These are phyloP conservation scores for Aurantiochytrium sp. DNA, from an alignment of 108 stramenopile genomes.

Conservation along the genomic window DNA sequence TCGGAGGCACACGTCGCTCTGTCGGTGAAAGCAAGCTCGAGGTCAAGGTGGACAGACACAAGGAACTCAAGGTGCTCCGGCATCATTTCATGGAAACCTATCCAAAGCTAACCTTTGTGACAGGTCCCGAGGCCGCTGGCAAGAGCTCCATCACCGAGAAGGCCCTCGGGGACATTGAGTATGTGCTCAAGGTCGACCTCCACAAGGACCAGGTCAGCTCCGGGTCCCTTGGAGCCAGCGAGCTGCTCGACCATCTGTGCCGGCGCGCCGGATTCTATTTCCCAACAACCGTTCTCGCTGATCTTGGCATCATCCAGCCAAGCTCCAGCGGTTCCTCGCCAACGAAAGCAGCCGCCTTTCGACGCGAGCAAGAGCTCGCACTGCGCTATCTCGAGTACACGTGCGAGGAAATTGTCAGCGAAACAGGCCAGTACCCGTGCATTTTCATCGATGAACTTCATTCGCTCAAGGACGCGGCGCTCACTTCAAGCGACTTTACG, in stretches of 20 bases:
- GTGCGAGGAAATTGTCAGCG: not conserved
- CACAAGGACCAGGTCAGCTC: constrained; percentile 14
- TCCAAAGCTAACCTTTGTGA: not conserved
- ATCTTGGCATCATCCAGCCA: not conserved
- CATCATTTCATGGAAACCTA: constrained; percentile 7
- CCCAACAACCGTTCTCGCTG: not conserved
- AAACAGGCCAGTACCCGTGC: not conserved
- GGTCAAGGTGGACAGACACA: not conserved
- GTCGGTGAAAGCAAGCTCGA: not conserved
- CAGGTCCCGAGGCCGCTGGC: not conserved
- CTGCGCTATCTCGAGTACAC: not conserved
- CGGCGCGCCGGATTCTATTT: not conserved
- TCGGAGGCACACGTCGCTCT: not conserved
- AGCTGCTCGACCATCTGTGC: not conserved
- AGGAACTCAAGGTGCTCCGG: not conserved
- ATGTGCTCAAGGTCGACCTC: constrained; percentile 11
- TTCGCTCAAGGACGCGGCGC: constrained; percentile 1
- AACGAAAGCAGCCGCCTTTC: not conserved
- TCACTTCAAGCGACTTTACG: constrained; percentile 2
- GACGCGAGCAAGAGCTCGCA: not conserved
- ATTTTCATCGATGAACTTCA: constrained; percentile 15
- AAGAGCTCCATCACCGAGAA: not conserved
- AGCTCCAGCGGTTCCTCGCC: not conserved
- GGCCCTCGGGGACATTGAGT: not conserved
- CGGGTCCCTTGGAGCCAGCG: not conserved